Base-by-base conservation (phyloP, 768 basidiomycete species). In the Astraeus odoratus region DNA sequence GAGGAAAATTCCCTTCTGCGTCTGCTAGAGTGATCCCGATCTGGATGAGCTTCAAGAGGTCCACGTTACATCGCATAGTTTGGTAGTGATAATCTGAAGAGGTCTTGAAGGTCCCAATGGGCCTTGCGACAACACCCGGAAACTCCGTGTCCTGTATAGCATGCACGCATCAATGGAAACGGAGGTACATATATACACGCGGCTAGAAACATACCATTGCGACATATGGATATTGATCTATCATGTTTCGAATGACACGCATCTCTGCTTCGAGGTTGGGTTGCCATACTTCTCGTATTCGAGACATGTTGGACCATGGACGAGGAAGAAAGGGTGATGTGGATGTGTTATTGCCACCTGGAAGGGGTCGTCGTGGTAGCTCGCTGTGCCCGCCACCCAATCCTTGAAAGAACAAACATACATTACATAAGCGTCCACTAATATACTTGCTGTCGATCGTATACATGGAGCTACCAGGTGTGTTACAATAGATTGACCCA, bases 11-110 rank as follows among this genome's bases (percentile, higher is more conserved):
- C 4, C 96, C 96, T 25, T 96, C 80, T 62, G 94, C 92, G 64
- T 98, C 92, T 31, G 89, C 85, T 23, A 99, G 72, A 5, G 96
- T 96, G 52, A 99, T 77, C 5, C 96, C 96, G 49, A 98, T 81
- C 69, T 99, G 96, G 41, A 99, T 97, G 67, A 98, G 88, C 71
- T 91, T 92, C 54, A 99, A 76, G 39, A 98, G 73, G 75, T 99
- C 96, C 57, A 98, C 96, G 67, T 99, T 99, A 71, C 94, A 96
- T 49, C 96, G 84, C 87, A 99, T 95, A 2, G 96, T 99, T 67
- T 99, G 96, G 67, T 97, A 99, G 67, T 98, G 95, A 60, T 97
- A 98, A 67, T 99, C 96, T 18, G 92, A 92, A 9, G 92, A 91
- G 0, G 93, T 94, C 65, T 91, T 92, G 75, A 97, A 98, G 26